These are phyloP conservation scores for Trichoderma sp. DNA, from an alignment of 2,329 filamentous ascomycete species.

Conservation along the genomic window DNA sequence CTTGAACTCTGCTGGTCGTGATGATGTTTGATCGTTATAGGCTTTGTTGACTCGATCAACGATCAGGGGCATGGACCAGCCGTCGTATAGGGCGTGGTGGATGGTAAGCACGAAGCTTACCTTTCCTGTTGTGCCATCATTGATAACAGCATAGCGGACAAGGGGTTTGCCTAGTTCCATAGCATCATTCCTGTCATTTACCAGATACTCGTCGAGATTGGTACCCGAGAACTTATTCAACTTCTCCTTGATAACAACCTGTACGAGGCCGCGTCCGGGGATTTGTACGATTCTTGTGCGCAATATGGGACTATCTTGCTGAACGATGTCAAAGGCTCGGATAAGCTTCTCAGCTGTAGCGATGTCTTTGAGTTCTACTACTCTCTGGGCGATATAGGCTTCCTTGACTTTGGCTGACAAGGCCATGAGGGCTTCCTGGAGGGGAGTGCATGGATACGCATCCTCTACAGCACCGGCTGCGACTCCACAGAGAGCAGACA, in stretches of 20 bases:
- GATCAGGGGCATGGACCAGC: slow-evolving; percentile 52
- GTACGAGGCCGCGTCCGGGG: slow-evolving; percentile 42
- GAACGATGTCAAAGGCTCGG: slow-evolving; percentile 41
- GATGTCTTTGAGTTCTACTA: slow-evolving; percentile 39
- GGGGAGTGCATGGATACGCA: slow-evolving; percentile 52
- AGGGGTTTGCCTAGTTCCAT: slow-evolving; percentile 47
- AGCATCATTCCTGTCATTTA: slow-evolving; percentile 37
- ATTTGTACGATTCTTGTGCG: slow-evolving; percentile 49
- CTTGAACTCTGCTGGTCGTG: slow-evolving; percentile 43
- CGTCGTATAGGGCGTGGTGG: slow-evolving; percentile 57
- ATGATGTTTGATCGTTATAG: slow-evolving; percentile 35
- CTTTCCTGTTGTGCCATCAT: slow-evolving; percentile 31
- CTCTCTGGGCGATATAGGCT: slow-evolving; percentile 51
- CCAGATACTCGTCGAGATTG: slow-evolving; percentile 40
- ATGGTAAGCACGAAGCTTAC: slow-evolving; percentile 51
- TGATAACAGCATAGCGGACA: slow-evolving; percentile 44
- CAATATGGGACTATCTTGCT: slow-evolving; percentile 40
- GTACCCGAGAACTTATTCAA: slow-evolving; percentile 35
- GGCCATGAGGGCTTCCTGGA: slow-evolving; percentile 54
- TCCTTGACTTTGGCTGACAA: slow-evolving; percentile 49
- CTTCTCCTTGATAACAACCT: slow-evolving; percentile 44
- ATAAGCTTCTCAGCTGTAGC: slow-evolving; percentile 39
- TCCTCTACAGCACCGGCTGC: slow-evolving; percentile 45
- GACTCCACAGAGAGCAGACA: slow-evolving; percentile 40
- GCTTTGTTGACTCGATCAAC: slow-evolving; percentile 47